These are phyloP conservation scores for Plasmodium ovale DNA, from an alignment of 169 alveolate species.

Conservation along the genomic window DNA sequence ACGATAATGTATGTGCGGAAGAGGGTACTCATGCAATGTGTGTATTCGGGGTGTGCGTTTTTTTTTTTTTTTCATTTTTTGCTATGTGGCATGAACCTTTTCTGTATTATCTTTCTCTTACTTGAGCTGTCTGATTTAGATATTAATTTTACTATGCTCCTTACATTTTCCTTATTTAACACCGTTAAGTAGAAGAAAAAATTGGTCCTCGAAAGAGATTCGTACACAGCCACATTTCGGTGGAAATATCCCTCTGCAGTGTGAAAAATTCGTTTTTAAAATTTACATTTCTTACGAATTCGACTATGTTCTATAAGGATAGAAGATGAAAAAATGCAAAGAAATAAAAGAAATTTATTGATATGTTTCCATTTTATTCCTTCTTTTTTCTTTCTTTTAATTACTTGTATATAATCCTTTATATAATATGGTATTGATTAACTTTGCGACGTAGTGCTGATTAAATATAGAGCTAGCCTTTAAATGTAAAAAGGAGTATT, in stretches of 20 bases:
- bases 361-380: too few relatives aligned
- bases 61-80: not conserved
- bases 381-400: not conserved
- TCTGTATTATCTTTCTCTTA: slow-evolving; percentile 3
- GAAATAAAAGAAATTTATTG: not conserved
- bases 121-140: slow-evolving; percentile 30
- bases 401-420: slow-evolving; percentile 58
- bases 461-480: slow-evolving; percentile 73
- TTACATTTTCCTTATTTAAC: slow-evolving; percentile 50
- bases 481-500: slow-evolving; percentile 63
- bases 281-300: not conserved
- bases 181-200: slow-evolving; percentile 46
- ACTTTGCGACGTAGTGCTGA: slow-evolving; percentile 50
- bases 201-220: slow-evolving; percentile 69
- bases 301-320: not conserved
- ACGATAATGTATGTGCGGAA: not conserved
- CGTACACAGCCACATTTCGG: slow-evolving; percentile 53
- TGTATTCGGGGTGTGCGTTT: not conserved
- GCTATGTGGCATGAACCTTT: not conserved
- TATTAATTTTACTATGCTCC: slow-evolving; percentile 24
- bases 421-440: slow-evolving; percentile 41
- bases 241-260: slow-evolving; percentile 53
- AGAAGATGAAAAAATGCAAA: not conserved
- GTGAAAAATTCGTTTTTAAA: not conserved
- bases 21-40: not conserved